Percentiles rank a stretch among this genome's conserved stretches.
These are phyloP conservation scores for Pulveroboletus frians DNA, from an alignment of 768 basidiomycete species.

Conservation along the genomic window DNA sequence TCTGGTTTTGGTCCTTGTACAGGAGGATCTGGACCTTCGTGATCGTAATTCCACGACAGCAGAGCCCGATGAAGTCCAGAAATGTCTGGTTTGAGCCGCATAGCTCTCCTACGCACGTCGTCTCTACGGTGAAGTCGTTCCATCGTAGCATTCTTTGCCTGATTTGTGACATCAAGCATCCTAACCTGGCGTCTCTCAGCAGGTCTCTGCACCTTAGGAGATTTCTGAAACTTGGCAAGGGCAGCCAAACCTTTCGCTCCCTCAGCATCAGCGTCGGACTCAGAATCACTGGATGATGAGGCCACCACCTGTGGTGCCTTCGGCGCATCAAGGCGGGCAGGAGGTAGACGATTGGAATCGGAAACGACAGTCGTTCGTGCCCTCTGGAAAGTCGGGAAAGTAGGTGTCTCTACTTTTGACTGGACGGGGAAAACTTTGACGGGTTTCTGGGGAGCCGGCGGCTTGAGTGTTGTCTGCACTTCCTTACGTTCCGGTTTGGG, in stretches of 20 bases:
- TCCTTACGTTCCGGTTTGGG: constrained; percentile 17
- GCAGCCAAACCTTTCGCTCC: constrained; percentile 44
- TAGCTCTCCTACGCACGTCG: constrained; percentile 52
- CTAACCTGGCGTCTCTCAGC: constrained; percentile 59
- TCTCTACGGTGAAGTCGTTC: constrained; percentile 53
- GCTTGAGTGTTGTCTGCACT: constrained; percentile 19
- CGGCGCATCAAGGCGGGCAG: constrained; percentile 7
- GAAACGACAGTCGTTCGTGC: constrained; percentile 20
- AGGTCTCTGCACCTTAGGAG: constrained; percentile 54
- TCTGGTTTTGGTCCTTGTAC: constrained; percentile 32
- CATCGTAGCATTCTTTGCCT: constrained; percentile 39
- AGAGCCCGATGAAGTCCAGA: constrained; percentile 70
- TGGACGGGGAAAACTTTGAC: constrained; percentile 17
- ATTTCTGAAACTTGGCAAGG: constrained; percentile 56
- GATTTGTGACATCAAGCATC: constrained; percentile 50
- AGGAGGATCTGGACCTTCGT: constrained; percentile 60
- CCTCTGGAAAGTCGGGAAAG: constrained; percentile 43
- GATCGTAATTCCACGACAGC: constrained; percentile 83
- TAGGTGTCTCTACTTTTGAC: constrained; percentile 34
- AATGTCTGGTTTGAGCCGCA: constrained; percentile 80
- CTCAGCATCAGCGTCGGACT: constrained; percentile 43
- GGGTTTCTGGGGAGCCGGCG: constrained; percentile 10
- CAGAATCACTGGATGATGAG: constrained; percentile 41
- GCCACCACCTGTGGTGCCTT: constrained; percentile 8
- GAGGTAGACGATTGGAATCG: constrained; percentile 32